Evolutionary conservation across 2,329 filamentous ascomycete genomes (phyloP), one percentile per base, ranked within the genome.

Genomic region (Geoglossum cookeanum): DNA sequence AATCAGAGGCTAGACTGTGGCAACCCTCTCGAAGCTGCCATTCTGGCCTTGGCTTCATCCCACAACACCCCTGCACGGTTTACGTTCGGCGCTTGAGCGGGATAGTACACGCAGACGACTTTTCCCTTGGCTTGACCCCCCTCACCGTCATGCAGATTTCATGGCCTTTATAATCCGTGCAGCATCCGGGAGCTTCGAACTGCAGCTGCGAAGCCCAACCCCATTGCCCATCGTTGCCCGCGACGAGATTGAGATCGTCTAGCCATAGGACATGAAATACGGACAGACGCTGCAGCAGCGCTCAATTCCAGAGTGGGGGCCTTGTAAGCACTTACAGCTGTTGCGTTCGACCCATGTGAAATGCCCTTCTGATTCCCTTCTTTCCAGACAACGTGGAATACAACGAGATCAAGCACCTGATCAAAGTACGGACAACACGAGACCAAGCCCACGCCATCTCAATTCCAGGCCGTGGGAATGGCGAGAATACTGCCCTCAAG

Each of bases 351-450:
- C 15, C 5, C 33, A 32, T 32, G 17, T n/a, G 27, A 5, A 55
- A 44, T 8, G 35, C 32, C 42, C 15, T 35, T 35, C 29, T 39
- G 29, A 37, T n/a, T 5, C 22, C 29, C 30, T 49, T 17, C 15
- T 22, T 35, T 61, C 37, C 67, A 87, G 84, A 90, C 68, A 92
- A 94, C 69, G 81, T 94, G 69, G 87, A 92, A 69, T 94, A 94
- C 74, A 87, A 91, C 68, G 85, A 85, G 54, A 78, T 94, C 61
- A 94, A 94, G 70, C 78, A 86, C 68, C 77, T 87, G 65, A 91
- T 94, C 74, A 92, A 91, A 68, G 78, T 78, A 59, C 79, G 88
- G 66, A 94, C 87, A 1, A 84, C 82, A 11, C 78, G 77, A 49
- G 80, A 83, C 68, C 80, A 85, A 64, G 83, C 81, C 32, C 75